A percentile compares a stretch with the other conserved stretches of the same genome.
These are phyloP conservation scores for Coriaria nepalensis DNA, from an alignment of 306 rosid species.

Conservation along the genomic window DNA sequence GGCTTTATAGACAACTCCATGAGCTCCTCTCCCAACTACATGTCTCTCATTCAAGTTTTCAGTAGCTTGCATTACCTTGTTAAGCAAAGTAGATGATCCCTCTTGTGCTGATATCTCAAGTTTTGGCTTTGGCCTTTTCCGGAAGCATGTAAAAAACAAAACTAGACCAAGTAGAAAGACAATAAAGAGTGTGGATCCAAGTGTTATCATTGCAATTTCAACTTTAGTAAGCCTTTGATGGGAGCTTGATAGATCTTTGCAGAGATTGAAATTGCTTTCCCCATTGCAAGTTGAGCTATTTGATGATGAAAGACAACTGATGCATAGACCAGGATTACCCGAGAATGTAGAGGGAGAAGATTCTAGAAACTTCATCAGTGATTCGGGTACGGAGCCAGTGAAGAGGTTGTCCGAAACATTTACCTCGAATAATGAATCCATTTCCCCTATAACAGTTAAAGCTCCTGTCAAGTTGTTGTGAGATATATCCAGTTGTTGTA, in stretches of 20 bases:
- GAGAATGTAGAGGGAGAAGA: constrained; percentile 31
- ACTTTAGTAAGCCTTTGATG: constrained; percentile 24
- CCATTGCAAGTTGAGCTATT: constrained; percentile 22
- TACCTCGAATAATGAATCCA: constrained; percentile 29
- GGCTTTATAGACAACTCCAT: constrained; percentile 76
- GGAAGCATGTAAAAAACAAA: constrained; percentile 14
- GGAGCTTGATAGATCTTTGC: constrained; percentile 24
- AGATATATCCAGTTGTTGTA: constrained; percentile 49
- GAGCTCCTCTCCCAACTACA: constrained; percentile 80
- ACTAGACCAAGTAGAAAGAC: constrained; percentile 27
- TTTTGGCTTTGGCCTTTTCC: constrained; percentile 25
- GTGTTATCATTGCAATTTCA: constrained; percentile 33
- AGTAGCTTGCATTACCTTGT: constrained; percentile 51
- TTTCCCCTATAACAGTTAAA: constrained; percentile 26
- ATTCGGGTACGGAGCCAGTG: constrained; percentile 43
- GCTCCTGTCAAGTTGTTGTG: constrained; percentile 64
- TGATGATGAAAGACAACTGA: constrained; percentile 26
- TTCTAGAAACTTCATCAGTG: constrained; percentile 30
- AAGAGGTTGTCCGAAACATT: constrained; percentile 59
- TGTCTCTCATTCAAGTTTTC: constrained; percentile 37
- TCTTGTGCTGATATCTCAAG: constrained; percentile 15
- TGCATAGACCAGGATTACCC: constrained; percentile 55
- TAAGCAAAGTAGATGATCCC: constrained; percentile 34
- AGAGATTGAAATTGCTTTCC: constrained; percentile 26
- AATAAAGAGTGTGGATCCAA: constrained; percentile 39